phyloP scores from a whole-genome alignment of 73 alveolate genomes.

The Blepharisma stoltei region DNA sequence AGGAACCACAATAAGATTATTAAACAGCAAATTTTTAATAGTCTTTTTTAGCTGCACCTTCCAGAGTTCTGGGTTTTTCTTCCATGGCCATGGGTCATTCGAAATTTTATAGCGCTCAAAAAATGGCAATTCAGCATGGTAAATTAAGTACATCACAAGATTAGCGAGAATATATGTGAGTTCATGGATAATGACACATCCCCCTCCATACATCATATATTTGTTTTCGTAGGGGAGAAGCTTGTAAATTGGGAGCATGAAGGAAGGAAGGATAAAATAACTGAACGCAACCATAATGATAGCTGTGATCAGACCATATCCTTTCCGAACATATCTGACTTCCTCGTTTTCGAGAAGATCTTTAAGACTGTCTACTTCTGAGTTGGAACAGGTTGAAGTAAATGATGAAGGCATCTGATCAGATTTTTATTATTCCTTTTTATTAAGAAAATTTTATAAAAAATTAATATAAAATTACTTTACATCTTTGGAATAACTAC shows the following conservation, averaged over 20 bases:
- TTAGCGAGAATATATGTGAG: background rate
- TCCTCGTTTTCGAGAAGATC: slow-evolving; percentile 46
- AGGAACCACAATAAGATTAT: slow-evolving; percentile 28
- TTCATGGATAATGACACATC: background rate
- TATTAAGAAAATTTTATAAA: too few relatives aligned
- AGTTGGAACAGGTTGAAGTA: slow-evolving; percentile 5
- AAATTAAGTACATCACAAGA: slow-evolving; percentile 27
- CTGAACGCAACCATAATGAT: slow-evolving; percentile 22
- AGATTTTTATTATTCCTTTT: slow-evolving; percentile 12
- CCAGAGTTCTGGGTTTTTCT: slow-evolving; percentile 33
- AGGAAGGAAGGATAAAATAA: slow-evolving; percentile 34
- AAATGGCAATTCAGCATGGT: slow-evolving; percentile 47
- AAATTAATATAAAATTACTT: too few relatives aligned
- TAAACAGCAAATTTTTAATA: slow-evolving; percentile 27
- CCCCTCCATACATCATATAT: background rate
- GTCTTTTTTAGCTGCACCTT: slow-evolving; percentile 26
- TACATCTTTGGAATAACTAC: too few relatives aligned
- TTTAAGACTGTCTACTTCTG: slow-evolving; percentile 21
- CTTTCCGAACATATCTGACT: slow-evolving; percentile 49
- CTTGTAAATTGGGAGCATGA: background rate
- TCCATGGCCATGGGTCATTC: slow-evolving; percentile 73
- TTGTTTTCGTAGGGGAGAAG: slow-evolving; percentile 7
- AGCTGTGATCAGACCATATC: slow-evolving; percentile 50
- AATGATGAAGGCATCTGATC: slow-evolving; percentile 11
- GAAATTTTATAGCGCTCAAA: slow-evolving; percentile 63